These are phyloP conservation scores for Micractinium conductrix DNA, from an alignment of 139 green algal species.

Conservation along the genomic window DNA sequence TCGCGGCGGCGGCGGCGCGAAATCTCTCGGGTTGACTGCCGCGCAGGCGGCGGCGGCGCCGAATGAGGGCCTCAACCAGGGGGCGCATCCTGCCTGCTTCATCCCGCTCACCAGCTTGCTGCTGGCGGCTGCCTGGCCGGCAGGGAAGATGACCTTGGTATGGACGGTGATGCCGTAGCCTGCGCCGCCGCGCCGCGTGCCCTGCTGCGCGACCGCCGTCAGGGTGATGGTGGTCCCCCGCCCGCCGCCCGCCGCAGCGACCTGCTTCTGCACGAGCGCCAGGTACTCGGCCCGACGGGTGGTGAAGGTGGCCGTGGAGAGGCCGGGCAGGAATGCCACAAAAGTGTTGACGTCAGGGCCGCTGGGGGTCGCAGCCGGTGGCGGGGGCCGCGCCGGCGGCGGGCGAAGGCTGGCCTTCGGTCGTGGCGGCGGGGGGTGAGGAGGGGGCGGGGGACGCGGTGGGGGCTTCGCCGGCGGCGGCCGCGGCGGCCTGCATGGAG, in stretches of 20 bases:
- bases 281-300: background rate
- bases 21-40: too few relatives aligned
- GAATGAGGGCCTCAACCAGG: background rate
- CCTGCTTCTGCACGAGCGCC: background rate
- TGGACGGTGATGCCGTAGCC: background rate
- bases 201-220: background rate
- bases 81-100: background rate
- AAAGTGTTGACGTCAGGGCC: background rate
- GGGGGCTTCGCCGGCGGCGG: too few relatives aligned
- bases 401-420: background rate
- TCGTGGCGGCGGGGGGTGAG: too few relatives aligned
- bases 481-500: background rate
- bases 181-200: background rate
- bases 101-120: background rate
- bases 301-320: background rate
- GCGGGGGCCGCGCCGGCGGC: too few relatives aligned
- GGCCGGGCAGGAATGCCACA: background rate
- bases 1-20: too few relatives aligned
- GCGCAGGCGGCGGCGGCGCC: background rate
- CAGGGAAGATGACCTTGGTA: background rate
- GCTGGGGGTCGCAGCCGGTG: too few relatives aligned
- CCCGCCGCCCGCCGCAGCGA: background rate
- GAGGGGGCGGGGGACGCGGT: too few relatives aligned
- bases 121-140: background rate
- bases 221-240: background rate